phyloP scores from a whole-genome alignment of 2,329 filamentous ascomycete genomes.

The Periconia digitata region DNA sequence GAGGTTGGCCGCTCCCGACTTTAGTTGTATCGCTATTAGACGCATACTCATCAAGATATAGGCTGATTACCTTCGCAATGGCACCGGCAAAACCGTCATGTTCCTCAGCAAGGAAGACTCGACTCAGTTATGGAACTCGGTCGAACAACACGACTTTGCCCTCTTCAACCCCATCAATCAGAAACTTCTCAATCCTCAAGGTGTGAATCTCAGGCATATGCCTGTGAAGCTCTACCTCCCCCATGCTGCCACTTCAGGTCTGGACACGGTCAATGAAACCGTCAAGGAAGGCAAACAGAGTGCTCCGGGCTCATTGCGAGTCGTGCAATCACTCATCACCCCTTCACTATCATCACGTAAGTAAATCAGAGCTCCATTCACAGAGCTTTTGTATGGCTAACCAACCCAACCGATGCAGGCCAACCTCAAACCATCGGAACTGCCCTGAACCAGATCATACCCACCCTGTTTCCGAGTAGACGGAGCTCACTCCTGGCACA shows the following conservation, averaged over 20 bases:
- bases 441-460: constrained; percentile 74
- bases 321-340: constrained; percentile 73
- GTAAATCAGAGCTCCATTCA: constrained; percentile 7
- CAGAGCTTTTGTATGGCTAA: no score
- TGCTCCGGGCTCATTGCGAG: constrained; percentile 45
- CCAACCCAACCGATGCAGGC: no score
- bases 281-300: constrained; percentile 17
- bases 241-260: constrained; percentile 26
- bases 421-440: constrained; percentile 72
- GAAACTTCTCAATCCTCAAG: constrained; percentile 71
- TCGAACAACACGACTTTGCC: constrained; percentile 73
- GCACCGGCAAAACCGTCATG: constrained; percentile 89
- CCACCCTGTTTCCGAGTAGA: constrained; percentile 82
- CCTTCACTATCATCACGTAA: constrained; percentile 47
- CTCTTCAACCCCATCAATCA: constrained; percentile 74
- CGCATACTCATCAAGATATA: constrained; percentile 28
- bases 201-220: constrained; percentile 73
- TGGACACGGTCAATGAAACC: neutral
- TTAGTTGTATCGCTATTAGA: neutral
- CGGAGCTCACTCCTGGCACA: constrained; percentile 82
- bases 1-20: constrained; percentile 45
- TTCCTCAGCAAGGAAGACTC: constrained; percentile 82
- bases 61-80: constrained; percentile 86
- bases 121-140: constrained; percentile 77
- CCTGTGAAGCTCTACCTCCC: constrained; percentile 86